Evolutionary conservation across 495 filamentous ascomycete species (phyloP).

Genomic region (Alectoria sarmentosa): DNA sequence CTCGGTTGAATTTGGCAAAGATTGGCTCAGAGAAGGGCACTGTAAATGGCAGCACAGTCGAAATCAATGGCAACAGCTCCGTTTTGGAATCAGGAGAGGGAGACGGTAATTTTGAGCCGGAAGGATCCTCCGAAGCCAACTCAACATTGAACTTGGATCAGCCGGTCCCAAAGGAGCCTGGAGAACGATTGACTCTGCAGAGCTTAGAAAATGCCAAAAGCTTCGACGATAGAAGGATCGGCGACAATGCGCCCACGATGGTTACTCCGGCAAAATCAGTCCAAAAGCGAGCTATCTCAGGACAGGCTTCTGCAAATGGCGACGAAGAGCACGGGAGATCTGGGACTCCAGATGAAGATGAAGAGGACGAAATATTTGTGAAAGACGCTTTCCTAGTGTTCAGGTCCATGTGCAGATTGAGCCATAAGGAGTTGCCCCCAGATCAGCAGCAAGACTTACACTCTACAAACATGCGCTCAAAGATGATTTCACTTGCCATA

Average conservation of each 20-base stretch:
- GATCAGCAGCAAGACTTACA: slow-evolving; percentile 91
- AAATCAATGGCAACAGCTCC: slow-evolving; percentile 21
- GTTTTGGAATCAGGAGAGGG: slow-evolving; percentile 32
- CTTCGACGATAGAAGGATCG: slow-evolving; percentile 85
- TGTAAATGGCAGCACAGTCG: slow-evolving; percentile 24
- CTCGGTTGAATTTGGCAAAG: slow-evolving; percentile 39
- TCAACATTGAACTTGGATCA: slow-evolving; percentile 45
- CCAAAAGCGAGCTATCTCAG: slow-evolving; percentile 48
- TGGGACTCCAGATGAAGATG: slow-evolving; percentile 63
- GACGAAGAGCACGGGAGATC: slow-evolving; percentile 42
- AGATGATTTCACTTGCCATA: slow-evolving; percentile 88
- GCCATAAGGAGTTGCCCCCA: slow-evolving; percentile 77
- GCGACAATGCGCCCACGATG: slow-evolving; percentile 86
- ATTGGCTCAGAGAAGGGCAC: slow-evolving; percentile 36
- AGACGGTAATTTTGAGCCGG: slow-evolving; percentile 36
- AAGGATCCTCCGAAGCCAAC: slow-evolving; percentile 41
- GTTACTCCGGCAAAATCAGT: slow-evolving; percentile 68
- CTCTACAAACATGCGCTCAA: slow-evolving; percentile 93
- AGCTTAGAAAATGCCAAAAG: slow-evolving; percentile 90
- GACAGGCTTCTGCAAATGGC: slow-evolving; percentile 43
- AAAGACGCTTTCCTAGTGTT: slow-evolving; percentile 97
- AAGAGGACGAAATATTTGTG: slow-evolving; percentile 93
- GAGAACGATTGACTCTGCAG: slow-evolving; percentile 84
- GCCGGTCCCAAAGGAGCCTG: slow-evolving; percentile 51
- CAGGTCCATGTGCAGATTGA: slow-evolving; percentile 94